A percentile compares a stretch with the other conserved stretches of the same genome.
Conservation (phyloP, 1,284 basidiomycete genomes). For the Xanthoconium separans region DNA sequence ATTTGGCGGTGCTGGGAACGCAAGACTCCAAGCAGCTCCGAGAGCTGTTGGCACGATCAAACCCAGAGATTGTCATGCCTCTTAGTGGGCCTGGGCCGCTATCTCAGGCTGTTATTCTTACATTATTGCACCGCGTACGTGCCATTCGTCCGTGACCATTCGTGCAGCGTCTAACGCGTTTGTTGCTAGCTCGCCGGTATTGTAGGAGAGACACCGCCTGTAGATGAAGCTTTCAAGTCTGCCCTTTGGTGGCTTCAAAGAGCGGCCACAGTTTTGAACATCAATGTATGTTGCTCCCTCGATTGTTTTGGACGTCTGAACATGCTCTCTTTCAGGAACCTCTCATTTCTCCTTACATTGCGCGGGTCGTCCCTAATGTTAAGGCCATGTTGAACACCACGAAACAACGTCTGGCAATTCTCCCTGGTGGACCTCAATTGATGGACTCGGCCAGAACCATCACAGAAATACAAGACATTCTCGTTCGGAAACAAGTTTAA, state of each 20-base stretch:
- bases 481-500: slow-evolving; percentile 55
- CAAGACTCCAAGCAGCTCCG: slow-evolving; percentile 72
- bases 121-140: slow-evolving; percentile 75
- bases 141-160: slow-evolving; percentile 1
- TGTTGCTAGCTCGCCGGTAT: slow-evolving; percentile 60
- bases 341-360: slow-evolving; percentile 75
- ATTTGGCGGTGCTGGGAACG: slow-evolving; percentile 66
- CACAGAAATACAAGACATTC: slow-evolving; percentile 69
- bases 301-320: slow-evolving; percentile 2
- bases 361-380: slow-evolving; percentile 75
- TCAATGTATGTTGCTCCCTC: slow-evolving; percentile 49
- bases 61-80: slow-evolving; percentile 77
- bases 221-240: slow-evolving; percentile 75
- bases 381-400: slow-evolving; percentile 72
- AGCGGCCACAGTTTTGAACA: slow-evolving; percentile 63
- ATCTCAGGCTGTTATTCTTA: slow-evolving; percentile 78
- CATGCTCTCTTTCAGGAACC: slow-evolving; percentile 53
- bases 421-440: slow-evolving; percentile 66
- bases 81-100: slow-evolving; percentile 63
- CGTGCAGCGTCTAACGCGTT: slow-evolving; percentile 8
- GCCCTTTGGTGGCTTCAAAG: slow-evolving; percentile 84
- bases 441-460: slow-evolving; percentile 67
- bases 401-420: slow-evolving; percentile 71
- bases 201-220: slow-evolving; percentile 69
- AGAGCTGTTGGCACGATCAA: slow-evolving; percentile 67